Evolutionary conservation across 441 rosid genomes (phyloP).

Genomic region (Pelargonium australe): DNA sequence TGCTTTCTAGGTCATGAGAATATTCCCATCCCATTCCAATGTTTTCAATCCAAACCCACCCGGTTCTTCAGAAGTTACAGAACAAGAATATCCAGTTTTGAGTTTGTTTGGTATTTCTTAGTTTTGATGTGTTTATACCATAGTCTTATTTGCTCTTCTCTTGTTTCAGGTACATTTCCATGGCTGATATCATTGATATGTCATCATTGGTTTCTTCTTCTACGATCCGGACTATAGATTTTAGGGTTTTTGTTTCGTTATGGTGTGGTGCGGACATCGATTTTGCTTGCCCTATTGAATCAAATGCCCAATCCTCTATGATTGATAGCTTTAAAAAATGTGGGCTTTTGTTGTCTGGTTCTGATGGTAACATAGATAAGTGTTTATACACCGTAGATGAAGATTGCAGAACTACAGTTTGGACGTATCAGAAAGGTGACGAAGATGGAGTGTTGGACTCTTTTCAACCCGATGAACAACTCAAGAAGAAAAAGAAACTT

Average conservation of each 20-base stretch:
- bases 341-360: constrained; percentile 56
- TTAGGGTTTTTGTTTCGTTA: constrained; percentile 63
- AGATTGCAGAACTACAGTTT: constrained; percentile 79
- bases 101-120: background rate
- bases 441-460: constrained; percentile 55
- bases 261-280: constrained; percentile 54
- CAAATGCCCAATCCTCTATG: constrained; percentile 24
- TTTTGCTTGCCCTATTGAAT: constrained; percentile 38
- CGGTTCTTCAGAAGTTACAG: background rate
- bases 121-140: background rate
- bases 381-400: constrained; percentile 65
- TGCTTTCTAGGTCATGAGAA: too few species aligned
- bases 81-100: background rate
- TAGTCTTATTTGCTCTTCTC: background rate
- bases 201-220: constrained; percentile 62
- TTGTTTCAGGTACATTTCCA: constrained; percentile 61
- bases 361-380: constrained; percentile 45
- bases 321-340: constrained; percentile 54
- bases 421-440: constrained; percentile 56
- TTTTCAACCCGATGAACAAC: constrained; percentile 75
- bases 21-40: too few species aligned
- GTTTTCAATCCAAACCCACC: too few species aligned
- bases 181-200: constrained; percentile 69
- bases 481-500: constrained; percentile 65
- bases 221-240: constrained; percentile 51